Evolutionary conservation across 306 rosid genomes (phyloP), one percentile per base, ranked within the genome.

Genomic region (Cajanus cajan): DNA sequence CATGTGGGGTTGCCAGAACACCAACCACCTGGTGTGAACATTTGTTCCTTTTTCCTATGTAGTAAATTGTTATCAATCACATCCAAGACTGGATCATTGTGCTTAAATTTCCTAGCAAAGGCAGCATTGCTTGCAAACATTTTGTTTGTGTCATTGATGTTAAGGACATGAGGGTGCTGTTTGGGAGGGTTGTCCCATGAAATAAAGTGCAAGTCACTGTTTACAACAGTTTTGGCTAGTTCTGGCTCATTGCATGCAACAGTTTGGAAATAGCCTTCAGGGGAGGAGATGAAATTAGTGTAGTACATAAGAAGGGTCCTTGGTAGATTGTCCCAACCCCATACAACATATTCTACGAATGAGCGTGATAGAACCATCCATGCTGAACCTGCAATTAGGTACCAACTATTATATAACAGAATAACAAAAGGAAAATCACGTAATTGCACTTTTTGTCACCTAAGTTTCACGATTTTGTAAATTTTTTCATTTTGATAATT

Each of bases 311-410:
- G 96, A 73, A 93, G 90, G 39, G 85, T 87, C 84, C 94, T 88
- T 5, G 96, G 98, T 18, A 93, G 90, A 83, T 93, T 93, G 37
- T 93, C 96, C 98, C 98, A 93, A 78, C 96, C 98, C 96, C 90
- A 89, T 0, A 93, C 73, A 8, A 88, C 77, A 65, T 91, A 93
- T 84, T 93, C 98, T n/a, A 89, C 89, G 5, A 91, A 88, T 41
- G 83, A 63, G 0, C 92, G 90, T 0, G 98, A 93, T 41, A 93
- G 67, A 50, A 93, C 88, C 89, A 89, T 87, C 98, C 96, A 91
- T 6, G 98, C 98, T 6, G 96, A 93, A 58, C 98, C 98, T 93
- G 90, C 86, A 79, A 83, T 58, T 63, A 55, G 65, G 7, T 16
- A 59, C 15, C 51, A 12, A 40, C 37, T 76, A 81, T 78, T 52